Evolutionary conservation across 2,329 filamentous ascomycete species (phyloP), one percentile per base, ranked within the genome.

Genomic region (Tolypocladium inflatum): DNA sequence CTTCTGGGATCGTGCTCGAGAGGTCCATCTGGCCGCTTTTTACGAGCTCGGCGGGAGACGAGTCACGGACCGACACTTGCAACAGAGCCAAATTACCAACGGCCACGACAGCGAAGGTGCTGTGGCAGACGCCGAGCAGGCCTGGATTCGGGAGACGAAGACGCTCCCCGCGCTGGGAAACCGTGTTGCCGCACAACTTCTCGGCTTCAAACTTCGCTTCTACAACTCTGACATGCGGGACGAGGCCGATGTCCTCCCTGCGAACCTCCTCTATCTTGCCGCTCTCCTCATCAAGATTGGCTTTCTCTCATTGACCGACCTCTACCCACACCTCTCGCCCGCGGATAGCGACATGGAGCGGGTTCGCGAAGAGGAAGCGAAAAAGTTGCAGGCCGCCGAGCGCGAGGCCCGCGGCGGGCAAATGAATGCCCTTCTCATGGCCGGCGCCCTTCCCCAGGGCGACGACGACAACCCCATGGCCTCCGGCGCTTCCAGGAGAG

Each of bases 181-280:
- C 70, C 85, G 88, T 50, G 90, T 95, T 59, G 94, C 94, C 1
- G 95, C 95, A 37, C 94, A 97, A 70, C 81, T 99, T 4, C 85
- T 99, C 17, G 94, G 94, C 4, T 99, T 99, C 80, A 99, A 99
- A 73, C 82, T 99, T 55, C 89, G 90, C 17, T 99, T 96, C 72
- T 99, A 99, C 69, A 89, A 90, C 45, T 95, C 91, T 0, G 79
- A 86, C 35, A 86, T 88, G 41, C 84, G 93, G 58, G 85, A 90
- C 60, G 81, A 86, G 57, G 78, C 82, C 1, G 94, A 97, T 66
- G 80, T 86, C 3, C 79, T 97, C 2, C 94, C 94, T 0, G 90
- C 94, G 43, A 99, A 99, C 65, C 80, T 99, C 3, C 90, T 97
- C 37, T 96, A 94, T 64, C 82, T 99, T 21, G 88, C 92, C 0